A percentile compares a stretch with the other conserved stretches of the same genome.
phyloP scores from a whole-genome alignment of 108 stramenopile species.

The Schizochytrium sp. region DNA sequence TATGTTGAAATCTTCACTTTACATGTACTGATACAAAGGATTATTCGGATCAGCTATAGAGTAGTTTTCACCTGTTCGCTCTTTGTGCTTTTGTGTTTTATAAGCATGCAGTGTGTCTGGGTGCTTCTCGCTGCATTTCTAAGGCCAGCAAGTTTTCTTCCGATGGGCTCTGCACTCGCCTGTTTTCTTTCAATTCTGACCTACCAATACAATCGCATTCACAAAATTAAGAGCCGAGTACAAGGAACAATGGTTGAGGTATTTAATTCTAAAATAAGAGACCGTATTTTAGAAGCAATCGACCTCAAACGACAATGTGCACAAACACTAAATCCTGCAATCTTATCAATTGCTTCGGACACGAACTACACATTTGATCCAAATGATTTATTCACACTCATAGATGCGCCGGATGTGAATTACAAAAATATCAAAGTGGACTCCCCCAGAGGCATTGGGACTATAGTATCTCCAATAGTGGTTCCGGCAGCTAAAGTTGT shows the following conservation, averaged over 20 bases:
- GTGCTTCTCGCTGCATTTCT: slow-evolving; percentile 40
- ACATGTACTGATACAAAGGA: background rate
- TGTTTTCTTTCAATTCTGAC: slow-evolving; percentile 17
- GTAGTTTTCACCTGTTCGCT: background rate
- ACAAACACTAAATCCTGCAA: background rate
- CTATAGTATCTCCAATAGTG: too few relatives aligned
- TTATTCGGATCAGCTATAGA: background rate
- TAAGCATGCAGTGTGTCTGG: slow-evolving; percentile 49
- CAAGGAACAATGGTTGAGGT: background rate
- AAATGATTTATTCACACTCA: slow-evolving; percentile 20
- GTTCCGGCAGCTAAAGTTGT: too few relatives aligned
- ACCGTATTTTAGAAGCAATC: slow-evolving; percentile 2
- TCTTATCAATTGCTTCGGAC: background rate
- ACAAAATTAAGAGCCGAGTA: background rate
- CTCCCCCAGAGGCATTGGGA: too few relatives aligned
- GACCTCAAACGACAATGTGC: background rate
- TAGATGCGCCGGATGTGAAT: background rate
- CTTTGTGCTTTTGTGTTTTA: background rate
- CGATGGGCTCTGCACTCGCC: background rate
- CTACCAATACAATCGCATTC: background rate
- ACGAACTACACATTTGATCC: slow-evolving; percentile 12
- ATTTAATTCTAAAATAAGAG: background rate
- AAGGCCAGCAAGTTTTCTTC: background rate
- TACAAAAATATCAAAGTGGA: background rate
- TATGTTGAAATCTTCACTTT: background rate